Evolutionary conservation across 257 asterid species (phyloP).

Genomic region (Vinca minor): DNA sequence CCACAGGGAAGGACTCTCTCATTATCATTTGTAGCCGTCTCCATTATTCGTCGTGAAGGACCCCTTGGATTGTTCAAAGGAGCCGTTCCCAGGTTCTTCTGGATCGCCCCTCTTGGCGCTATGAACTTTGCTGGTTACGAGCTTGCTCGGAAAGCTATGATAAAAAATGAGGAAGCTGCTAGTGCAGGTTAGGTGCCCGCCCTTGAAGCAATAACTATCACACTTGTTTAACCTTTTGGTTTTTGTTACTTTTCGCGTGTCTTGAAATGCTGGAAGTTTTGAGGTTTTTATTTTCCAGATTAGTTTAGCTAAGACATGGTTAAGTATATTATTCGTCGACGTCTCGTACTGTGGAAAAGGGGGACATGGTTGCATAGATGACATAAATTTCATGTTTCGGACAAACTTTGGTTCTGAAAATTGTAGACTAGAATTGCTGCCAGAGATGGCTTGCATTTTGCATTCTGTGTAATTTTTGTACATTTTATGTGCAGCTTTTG

Average conservation of each 20-base stretch:
- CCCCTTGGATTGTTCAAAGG: constrained; percentile 69
- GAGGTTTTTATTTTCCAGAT: constrained; percentile 15
- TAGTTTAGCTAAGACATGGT: constrained; percentile 3
- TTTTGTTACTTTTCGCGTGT: constrained; percentile 5
- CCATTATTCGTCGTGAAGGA: constrained; percentile 56
- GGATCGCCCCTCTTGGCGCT: constrained; percentile 89
- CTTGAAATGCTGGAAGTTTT: constrained; percentile 19
- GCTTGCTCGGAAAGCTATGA: constrained; percentile 69
- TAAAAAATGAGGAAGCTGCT: constrained; percentile 36
- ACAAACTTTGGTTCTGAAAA: no score
- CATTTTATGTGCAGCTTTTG: constrained; percentile 1
- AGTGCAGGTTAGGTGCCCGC: not conserved
- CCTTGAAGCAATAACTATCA: not conserved
- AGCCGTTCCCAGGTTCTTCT: constrained; percentile 73
- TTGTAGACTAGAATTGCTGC: no score
- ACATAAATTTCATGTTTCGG: no score
- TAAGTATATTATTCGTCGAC: constrained; percentile 21
- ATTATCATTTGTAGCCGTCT: constrained; percentile 36
- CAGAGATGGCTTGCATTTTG: not conserved
- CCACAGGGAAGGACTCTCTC: constrained; percentile 45
- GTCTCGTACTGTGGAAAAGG: constrained; percentile 3
- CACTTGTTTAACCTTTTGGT: not conserved
- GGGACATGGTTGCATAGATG: not conserved
- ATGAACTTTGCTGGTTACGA: constrained; percentile 86
- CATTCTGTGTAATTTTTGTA: not conserved